Conservation (phyloP, 2,329 filamentous ascomycete species). For the Epichloe sylvatica region DNA sequence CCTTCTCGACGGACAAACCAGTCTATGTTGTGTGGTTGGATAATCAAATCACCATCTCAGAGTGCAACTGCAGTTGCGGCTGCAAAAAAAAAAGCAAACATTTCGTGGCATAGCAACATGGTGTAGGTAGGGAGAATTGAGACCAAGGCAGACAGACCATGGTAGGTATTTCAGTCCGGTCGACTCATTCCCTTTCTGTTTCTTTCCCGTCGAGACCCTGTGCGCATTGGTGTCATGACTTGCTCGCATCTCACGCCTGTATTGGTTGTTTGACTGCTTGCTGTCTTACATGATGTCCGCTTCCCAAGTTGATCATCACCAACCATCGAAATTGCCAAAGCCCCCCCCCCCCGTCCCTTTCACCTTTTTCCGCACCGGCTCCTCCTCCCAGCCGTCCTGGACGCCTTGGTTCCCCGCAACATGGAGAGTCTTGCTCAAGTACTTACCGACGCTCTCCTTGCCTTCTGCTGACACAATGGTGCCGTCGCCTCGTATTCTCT, state of each 20-base stretch:
- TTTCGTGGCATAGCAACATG: too few species aligned
- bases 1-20: too few species aligned
- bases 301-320: slow-evolving; percentile 40
- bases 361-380: slow-evolving; percentile 67
- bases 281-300: not conserved
- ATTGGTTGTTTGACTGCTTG: not conserved
- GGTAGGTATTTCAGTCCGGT: too few species aligned
- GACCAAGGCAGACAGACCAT: too few species aligned
- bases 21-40: too few species aligned
- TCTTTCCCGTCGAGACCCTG: too few species aligned
- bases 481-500: slow-evolving; percentile 60
- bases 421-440: slow-evolving; percentile 48
- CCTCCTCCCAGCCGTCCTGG: slow-evolving; percentile 40
- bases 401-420: slow-evolving; percentile 40
- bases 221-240: too few species aligned
- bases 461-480: slow-evolving; percentile 33
- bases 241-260: not conserved
- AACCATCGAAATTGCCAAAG: slow-evolving; percentile 90
- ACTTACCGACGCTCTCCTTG: slow-evolving; percentile 55
- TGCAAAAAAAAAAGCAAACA: too few species aligned
- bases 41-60: too few species aligned
- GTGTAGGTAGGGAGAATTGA: too few species aligned
- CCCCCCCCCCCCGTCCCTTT: slow-evolving; percentile 73
- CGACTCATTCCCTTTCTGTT: too few species aligned
- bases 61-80: too few species aligned